phyloP scores from a whole-genome alignment of 1,139 yeast genomes.

The Hemisphaericaspora xylofermentans region DNA sequence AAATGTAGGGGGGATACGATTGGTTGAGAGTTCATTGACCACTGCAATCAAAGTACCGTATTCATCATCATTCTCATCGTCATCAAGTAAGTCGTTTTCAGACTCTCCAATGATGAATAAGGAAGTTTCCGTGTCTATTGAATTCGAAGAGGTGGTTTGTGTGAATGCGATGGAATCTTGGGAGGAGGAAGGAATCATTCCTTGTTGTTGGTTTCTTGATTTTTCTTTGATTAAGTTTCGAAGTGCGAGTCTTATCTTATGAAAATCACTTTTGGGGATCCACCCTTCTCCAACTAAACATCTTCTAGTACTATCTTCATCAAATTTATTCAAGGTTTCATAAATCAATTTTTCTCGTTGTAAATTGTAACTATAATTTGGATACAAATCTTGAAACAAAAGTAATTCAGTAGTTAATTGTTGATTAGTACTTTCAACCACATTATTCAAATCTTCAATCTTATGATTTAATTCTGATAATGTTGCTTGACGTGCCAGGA shows the following conservation, averaged over 20 bases:
- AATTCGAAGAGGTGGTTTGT: constrained; percentile 6
- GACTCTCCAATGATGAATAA: constrained; percentile 54
- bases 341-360: constrained; percentile 74
- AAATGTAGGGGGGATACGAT: constrained; percentile 88
- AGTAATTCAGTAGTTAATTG: constrained; percentile 74
- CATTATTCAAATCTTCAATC: constrained; percentile 47
- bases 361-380: constrained; percentile 43
- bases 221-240: constrained; percentile 26
- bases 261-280: constrained; percentile 57
- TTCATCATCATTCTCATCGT: constrained; percentile 26
- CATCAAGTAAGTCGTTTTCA: constrained; percentile 17
- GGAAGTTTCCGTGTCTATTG: constrained; percentile 23
- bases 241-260: constrained; percentile 25
- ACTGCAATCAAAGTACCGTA: constrained; percentile 47
- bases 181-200: constrained; percentile 4
- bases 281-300: constrained; percentile 98
- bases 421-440: constrained; percentile 66
- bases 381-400: constrained; percentile 56
- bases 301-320: constrained; percentile 80
- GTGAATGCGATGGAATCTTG: constrained; percentile 10
- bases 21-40: constrained; percentile 76
- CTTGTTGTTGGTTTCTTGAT: constrained; percentile 16
- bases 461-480: constrained; percentile 60
- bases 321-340: constrained; percentile 74
- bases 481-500: constrained; percentile 49